Evolutionary conservation across 2,329 filamentous ascomycete species (phyloP), one percentile per base, ranked within the genome.

Genomic region (Alternaria tenuissima): DNA sequence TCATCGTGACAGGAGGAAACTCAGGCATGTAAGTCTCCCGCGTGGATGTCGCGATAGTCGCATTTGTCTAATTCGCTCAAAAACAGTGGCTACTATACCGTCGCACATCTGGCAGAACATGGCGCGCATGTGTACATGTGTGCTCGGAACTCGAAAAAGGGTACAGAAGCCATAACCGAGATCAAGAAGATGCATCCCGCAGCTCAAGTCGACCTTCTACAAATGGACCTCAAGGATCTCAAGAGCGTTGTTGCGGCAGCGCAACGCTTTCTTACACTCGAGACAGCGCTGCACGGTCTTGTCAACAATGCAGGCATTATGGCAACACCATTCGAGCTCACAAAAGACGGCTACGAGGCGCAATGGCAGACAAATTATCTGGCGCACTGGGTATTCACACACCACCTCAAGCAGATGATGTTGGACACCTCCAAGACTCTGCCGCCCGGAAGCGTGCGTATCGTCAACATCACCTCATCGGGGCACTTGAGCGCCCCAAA

Each of bases 291-390:
- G 14, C 32, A 36, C 14, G 32, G 32, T 36, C 32, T 36, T 36
- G 32, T 36, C 32, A 36, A 36, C 32, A 36, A 36, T 12, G 32
- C 32, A 36, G 32, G 32, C 32, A 36, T 36, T 3, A 36, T 36
- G 32, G 32, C 32, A 16, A 70, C 78, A 32, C 74, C 63, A 1
- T 69, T 44, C 24, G 47, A 43, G 14, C 52, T 56, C 12, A 81
- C 79, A 1, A 62, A 70, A 24, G 80, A 83, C 41, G 81, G 80
- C 28, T 80, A 81, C 64, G 82, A 84, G 64, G 67, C 77, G 12
- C 80, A 83, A 47, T 80, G 83, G 59, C 81, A 78, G 26, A 81
- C 78, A 2, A 84, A 84, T 58, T 79, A 83, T 53, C 62, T 84
- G 51, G 81, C 79, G 4, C 81, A 81, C 57, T 80, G 79, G 11